Percentiles rank a stretch among this genome's conserved stretches.
phyloP scores from a whole-genome alignment of 371 early-diverging fungal genomes.

The Mucor saturninus region DNA sequence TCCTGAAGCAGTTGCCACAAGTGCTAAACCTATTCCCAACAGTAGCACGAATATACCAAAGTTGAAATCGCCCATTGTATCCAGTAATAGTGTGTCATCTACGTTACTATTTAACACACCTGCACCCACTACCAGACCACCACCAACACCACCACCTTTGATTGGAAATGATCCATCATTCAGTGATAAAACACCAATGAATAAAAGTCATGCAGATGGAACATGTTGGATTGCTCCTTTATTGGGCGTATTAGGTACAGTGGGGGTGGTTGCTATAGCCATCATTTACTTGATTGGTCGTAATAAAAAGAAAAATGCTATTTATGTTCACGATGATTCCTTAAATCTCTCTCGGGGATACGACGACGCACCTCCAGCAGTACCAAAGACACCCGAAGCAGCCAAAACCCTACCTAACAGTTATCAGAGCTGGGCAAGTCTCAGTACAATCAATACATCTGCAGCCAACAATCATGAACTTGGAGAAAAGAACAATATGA shows the following conservation, averaged over 20 bases:
- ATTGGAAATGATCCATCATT: not conserved
- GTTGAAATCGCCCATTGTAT: not conserved
- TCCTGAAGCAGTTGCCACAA: constrained; percentile 1
- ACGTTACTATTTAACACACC: not conserved
- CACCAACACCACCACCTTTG: not conserved
- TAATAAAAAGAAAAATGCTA: constrained; percentile 1
- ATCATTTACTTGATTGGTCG: not conserved
- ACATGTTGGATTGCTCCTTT: constrained; percentile 24
- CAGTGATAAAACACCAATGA: constrained; percentile 2
- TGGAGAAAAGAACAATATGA: not conserved
- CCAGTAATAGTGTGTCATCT: not conserved
- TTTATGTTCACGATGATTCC: not conserved
- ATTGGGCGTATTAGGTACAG: constrained; percentile 16
- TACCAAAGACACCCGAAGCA: not conserved
- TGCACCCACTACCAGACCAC: not conserved
- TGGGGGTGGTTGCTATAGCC: constrained; percentile 2
- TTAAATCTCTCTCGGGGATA: not conserved
- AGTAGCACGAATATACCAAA: not conserved
- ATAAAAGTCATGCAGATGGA: constrained; percentile 2
- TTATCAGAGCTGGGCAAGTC: constrained; percentile 15
- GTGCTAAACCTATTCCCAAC: not conserved
- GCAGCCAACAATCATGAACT: not conserved
- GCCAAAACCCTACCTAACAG: not conserved
- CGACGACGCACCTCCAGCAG: not conserved
- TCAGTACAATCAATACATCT: constrained; percentile 9